A percentile compares a stretch with the other conserved stretches of the same genome.
Evolutionary conservation across 352 stramenopile genomes (phyloP).

Genomic region (Phytophthora aleatoria): DNA sequence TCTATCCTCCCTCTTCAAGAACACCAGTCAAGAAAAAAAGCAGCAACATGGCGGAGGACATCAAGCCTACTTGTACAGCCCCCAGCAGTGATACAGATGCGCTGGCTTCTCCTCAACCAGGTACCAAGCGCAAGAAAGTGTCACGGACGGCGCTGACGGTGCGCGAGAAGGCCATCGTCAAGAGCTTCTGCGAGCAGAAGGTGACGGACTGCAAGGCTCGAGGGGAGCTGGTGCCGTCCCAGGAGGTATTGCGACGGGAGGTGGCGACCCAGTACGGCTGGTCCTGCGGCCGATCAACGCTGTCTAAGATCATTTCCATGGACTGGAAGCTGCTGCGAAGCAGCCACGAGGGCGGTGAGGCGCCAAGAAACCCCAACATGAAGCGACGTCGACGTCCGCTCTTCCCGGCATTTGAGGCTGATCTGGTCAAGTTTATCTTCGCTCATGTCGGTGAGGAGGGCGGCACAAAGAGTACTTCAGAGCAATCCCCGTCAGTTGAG

Average conservation of each 20-base stretch:
- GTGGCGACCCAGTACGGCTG: slow-evolving; percentile 62
- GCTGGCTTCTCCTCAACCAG: background rate
- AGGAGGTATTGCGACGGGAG: slow-evolving; percentile 61
- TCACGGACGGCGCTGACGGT: slow-evolving; percentile 63
- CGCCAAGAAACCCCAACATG: slow-evolving; percentile 71
- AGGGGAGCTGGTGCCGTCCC: slow-evolving; percentile 59
- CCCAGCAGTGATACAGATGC: slow-evolving; percentile 2
- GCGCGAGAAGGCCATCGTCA: slow-evolving; percentile 73
- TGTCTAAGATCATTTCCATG: slow-evolving; percentile 77
- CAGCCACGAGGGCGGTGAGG: slow-evolving; percentile 31
- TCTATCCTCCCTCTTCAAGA: slow-evolving; percentile 29
- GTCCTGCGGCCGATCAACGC: slow-evolving; percentile 68
- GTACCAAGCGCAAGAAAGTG: slow-evolving; percentile 34
- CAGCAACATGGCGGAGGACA: slow-evolving; percentile 12
- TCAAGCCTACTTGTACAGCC: background rate
- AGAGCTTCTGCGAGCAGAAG: slow-evolving; percentile 79
- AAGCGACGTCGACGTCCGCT: slow-evolving; percentile 73
- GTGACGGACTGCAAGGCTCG: slow-evolving; percentile 59
- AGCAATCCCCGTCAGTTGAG: background rate
- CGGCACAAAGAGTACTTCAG: background rate
- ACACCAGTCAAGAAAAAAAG: slow-evolving; percentile 8
- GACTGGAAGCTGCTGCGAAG: slow-evolving; percentile 62
- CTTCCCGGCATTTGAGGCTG: slow-evolving; percentile 71
- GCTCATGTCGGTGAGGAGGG: slow-evolving; percentile 23
- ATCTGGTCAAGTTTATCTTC: slow-evolving; percentile 61